Evolutionary conservation across 805 yeast species (phyloP).

Genomic region (Starmerella lactis-condensi): DNA sequence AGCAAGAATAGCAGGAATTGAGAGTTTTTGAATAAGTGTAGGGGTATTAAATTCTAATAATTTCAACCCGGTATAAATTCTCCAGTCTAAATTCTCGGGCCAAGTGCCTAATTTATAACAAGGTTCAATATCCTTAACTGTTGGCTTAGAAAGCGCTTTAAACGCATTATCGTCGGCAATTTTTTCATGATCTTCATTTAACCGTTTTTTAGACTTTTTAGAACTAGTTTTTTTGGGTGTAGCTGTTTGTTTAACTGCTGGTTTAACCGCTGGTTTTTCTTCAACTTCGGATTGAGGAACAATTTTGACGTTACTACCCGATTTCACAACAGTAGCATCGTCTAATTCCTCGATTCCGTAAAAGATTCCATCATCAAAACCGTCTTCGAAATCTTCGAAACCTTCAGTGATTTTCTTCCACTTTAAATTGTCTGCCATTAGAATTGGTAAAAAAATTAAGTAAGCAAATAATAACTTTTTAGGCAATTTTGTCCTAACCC

Average conservation of each 20-base stretch:
- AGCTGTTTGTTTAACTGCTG: not conserved
- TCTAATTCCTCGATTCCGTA: conserved; percentile 68
- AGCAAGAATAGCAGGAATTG: conserved; percentile 55
- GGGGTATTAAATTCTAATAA: conserved; percentile 46
- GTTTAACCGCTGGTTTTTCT: not conserved
- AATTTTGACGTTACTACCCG: not conserved
- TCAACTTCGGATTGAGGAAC: not conserved
- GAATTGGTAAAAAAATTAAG: conserved; percentile 1
- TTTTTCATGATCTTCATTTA: conserved; percentile 4
- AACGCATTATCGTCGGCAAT: conserved; percentile 34
- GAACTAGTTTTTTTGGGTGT: not conserved
- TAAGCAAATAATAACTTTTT: no score
- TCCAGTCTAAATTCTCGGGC: conserved; percentile 24
- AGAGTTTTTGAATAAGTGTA: conserved; percentile 60
- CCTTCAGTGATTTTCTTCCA: conserved; percentile 52
- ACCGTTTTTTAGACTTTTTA: not conserved
- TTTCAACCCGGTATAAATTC: conserved; percentile 40
- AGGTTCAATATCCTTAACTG: conserved; percentile 9
- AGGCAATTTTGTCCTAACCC: no score
- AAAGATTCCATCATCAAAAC: conserved; percentile 54
- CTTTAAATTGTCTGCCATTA: conserved; percentile 16
- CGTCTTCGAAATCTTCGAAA: conserved; percentile 49
- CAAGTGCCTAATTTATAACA: conserved; percentile 22
- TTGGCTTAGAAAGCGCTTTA: conserved; percentile 6
- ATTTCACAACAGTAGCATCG: not conserved